A percentile compares a stretch with the other conserved stretches of the same genome.
Conservation (phyloP, 805 yeast genomes). For the Scheffersomyces coipomensis region DNA sequence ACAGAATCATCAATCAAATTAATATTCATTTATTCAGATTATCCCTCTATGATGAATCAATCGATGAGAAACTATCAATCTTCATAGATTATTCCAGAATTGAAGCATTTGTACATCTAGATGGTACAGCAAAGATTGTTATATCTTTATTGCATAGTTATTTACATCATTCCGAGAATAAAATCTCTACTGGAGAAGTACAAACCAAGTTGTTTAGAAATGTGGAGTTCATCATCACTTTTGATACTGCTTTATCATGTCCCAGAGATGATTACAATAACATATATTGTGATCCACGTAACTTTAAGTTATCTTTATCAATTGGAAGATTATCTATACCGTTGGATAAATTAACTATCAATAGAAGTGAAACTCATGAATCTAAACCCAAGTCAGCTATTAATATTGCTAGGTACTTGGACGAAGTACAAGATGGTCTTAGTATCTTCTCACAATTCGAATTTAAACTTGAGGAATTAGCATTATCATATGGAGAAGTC, state of each 20-base stretch:
- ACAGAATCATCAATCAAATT: constrained; percentile 21
- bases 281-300: constrained; percentile 13
- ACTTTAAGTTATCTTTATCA: constrained; percentile 9
- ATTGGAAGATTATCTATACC: constrained; percentile 18
- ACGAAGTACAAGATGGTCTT: background rate
- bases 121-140: constrained; percentile 1
- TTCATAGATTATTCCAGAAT: constrained; percentile 21
- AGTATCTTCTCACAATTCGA: constrained; percentile 8
- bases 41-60: constrained; percentile 8
- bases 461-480: constrained; percentile 24
- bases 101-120: constrained; percentile 14
- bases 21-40: constrained; percentile 21
- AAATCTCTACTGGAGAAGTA: constrained; percentile 8
- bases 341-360: constrained; percentile 7
- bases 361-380: background rate
- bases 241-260: constrained; percentile 16
- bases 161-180: constrained; percentile 5
- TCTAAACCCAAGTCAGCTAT: background rate
- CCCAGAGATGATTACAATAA: constrained; percentile 8
- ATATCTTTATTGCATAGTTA: background rate
- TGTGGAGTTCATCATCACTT: constrained; percentile 19
- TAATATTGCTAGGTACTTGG: background rate
- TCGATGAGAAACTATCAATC: constrained; percentile 12
- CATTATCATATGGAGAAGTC: constrained; percentile 15
- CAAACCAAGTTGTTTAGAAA: constrained; percentile 21